These are phyloP conservation scores for Talaromyces stipitatus DNA, from an alignment of 495 filamentous ascomycete species.

Conservation along the genomic window DNA sequence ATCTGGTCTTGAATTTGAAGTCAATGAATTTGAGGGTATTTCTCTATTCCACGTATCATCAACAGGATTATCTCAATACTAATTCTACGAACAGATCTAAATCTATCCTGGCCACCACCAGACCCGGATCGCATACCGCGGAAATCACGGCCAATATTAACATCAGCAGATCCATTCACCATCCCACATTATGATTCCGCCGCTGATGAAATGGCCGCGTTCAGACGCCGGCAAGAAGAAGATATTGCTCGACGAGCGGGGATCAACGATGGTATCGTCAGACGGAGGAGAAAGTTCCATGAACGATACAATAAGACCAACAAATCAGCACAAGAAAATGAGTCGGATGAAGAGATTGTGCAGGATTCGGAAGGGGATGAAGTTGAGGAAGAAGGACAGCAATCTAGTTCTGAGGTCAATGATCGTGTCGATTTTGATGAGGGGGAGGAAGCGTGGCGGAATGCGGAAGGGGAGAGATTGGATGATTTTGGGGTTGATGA, in stretches of 20 bases:
- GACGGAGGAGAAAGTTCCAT: constrained; percentile 44
- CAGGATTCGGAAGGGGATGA: constrained; percentile 29
- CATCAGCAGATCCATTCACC: constrained; percentile 22
- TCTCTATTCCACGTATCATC: constrained; percentile 2
- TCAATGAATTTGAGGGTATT: constrained; percentile 81
- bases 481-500: constrained; percentile 89
- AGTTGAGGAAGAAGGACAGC: constrained; percentile 14
- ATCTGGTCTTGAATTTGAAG: constrained; percentile 61
- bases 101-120: constrained; percentile 72
- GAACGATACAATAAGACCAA: constrained; percentile 23
- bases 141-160: constrained; percentile 20
- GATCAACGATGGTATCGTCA: constrained; percentile 16
- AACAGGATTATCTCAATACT: not conserved
- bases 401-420: constrained; percentile 13
- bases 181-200: constrained; percentile 25
- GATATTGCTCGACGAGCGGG: constrained; percentile 39
- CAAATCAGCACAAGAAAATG: constrained; percentile 26
- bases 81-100: constrained; percentile 27
- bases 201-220: constrained; percentile 45
- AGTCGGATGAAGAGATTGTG: constrained; percentile 20
- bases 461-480: constrained; percentile 77
- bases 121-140: constrained; percentile 76
- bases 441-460: constrained; percentile 66
- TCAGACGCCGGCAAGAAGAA: constrained; percentile 46
- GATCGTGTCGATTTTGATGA: constrained; percentile 26